Evolutionary conservation across 441 rosid genomes (phyloP), one percentile per base, ranked within the genome.

Genomic region (Isatis lusitanica): DNA sequence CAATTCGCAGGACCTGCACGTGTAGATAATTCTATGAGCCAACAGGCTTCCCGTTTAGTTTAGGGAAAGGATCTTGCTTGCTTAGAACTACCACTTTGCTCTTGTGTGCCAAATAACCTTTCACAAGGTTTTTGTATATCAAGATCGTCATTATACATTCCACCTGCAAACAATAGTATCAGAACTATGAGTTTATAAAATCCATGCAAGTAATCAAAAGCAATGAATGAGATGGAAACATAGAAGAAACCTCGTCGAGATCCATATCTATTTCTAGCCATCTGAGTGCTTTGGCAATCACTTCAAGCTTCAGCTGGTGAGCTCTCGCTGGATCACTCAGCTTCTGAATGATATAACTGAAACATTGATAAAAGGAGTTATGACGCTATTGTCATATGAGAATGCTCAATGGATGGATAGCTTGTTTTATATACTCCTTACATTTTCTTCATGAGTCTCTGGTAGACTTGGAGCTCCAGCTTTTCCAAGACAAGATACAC

Each of bases 231-330:
- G 40, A 39, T 36, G 63, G 30, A 26, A 46, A 68, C 3, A 7
- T 38, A 74, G 24, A 40, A 47, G 44, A 46, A 65, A 89, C 97
- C 99, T 94, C 99, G n/a, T 94, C 98, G 42, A 87, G 77, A 83
- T 94, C 99, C 97, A 89, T 92, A 83, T 89, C 94, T 60, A 90
- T 89, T 83, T 85, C 91, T 6, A 92, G 92, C 99, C 99, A 94
- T 74, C 86, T 90, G 64, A 94, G 73, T 70, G 97, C 91, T 85
- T 86, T 92, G 15, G 87, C 87, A 66, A 94, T 87, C 63, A 87
- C 89, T 85, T 94, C 98, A 84, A 94, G 83, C 82, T 94, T 94
- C 84, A 94, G 81, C 75, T 86, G 98, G 82, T 94, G 98, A 73
- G 97, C 98, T 89, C 85, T 94, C 80, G 82, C 87, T 9, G 94